Evolutionary conservation across 2,329 filamentous ascomycete genomes (phyloP).

Genomic region (Zasmidium cellare): DNA sequence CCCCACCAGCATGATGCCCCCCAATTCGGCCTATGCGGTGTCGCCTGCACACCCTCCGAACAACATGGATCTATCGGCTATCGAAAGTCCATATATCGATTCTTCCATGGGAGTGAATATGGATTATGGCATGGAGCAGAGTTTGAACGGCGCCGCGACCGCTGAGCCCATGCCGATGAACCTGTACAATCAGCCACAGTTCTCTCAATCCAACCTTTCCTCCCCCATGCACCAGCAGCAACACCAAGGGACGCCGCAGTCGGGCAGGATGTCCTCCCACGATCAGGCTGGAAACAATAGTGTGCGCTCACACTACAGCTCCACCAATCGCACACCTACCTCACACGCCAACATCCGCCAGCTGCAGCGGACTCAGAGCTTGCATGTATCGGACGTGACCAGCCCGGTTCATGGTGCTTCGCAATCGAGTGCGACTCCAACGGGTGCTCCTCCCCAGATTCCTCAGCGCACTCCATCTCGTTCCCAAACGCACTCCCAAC

Average conservation of each 20-base stretch:
- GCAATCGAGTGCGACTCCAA: slow-evolving; percentile 17
- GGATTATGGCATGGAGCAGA: slow-evolving; percentile 40
- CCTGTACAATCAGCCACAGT: slow-evolving; percentile 43
- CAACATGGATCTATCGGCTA: slow-evolving; percentile 45
- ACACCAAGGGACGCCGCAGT: slow-evolving; percentile 31
- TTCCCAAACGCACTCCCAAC: slow-evolving; percentile 7
- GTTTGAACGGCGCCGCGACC: slow-evolving; percentile 17
- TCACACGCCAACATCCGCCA: slow-evolving; percentile 18
- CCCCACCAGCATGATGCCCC: slow-evolving; percentile 40
- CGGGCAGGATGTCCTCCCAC: slow-evolving; percentile 27
- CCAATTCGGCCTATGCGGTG: slow-evolving; percentile 41
- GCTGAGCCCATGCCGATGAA: slow-evolving; percentile 31
- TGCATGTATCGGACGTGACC: slow-evolving; percentile 23
- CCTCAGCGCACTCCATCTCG: not conserved
- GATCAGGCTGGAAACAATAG: slow-evolving; percentile 28
- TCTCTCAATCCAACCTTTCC: slow-evolving; percentile 39
- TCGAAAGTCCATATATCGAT: slow-evolving; percentile 43
- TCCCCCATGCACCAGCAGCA: slow-evolving; percentile 39
- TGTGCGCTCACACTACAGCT: slow-evolving; percentile 31
- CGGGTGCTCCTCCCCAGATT: not conserved
- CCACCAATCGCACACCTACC: slow-evolving; percentile 13
- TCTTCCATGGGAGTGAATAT: slow-evolving; percentile 43
- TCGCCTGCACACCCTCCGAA: slow-evolving; percentile 42
- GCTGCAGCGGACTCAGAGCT: slow-evolving; percentile 28
- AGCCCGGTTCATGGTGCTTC: slow-evolving; percentile 25